Evolutionary conservation across 2,329 filamentous ascomycete species (phyloP), one percentile per base, ranked within the genome.

Genomic region (Paecilomyces sp.): DNA sequence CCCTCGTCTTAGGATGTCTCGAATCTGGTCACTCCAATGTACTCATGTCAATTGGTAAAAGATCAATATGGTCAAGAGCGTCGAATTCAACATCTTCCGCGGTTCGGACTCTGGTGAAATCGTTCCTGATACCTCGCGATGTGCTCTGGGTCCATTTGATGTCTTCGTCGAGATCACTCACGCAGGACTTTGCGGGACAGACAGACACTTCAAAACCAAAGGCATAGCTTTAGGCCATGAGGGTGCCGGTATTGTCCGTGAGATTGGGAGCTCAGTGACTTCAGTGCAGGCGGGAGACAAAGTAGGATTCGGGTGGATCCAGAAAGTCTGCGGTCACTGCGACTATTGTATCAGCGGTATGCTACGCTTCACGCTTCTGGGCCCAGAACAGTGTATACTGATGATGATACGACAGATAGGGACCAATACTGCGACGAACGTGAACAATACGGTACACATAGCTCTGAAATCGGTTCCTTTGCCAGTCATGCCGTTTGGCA

Each of bases 181-280:
- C 47, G 62, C 65, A 3, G 65, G 67, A 34, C 58, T 69, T 54
- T 69, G 66, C 56, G 65, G 66, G 13, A 67, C 66, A 1, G 67
- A 69, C 51, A 60, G 63, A 56, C 65, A 65, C 55, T 69, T 59
- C 56, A 57, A 57, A 54, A 55, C 61, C 28, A 54, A 58, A 6
- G 59, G 66, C 33, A 66, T 68, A 47, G 71, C 59, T 2, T 76
- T 84, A 30, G 82, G 82, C 54, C 82, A 85, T 70, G 82, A 85
- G 66, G 83, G 82, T 59, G 78, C 80, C 33, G 83, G 83, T 55
- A 65, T 82, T 7, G 75, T 85, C 57, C 76, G 81, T 60, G 72
- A 75, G 25, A 62, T 79, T 30, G 82, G 82, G 6, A 78, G 79
- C 12, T 69, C 68, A 22, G 79, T 79, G 62, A 75, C 72, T 34